Base-by-base conservation (phyloP, 805 yeast species). In the Hanseniaspora singularis region DNA sequence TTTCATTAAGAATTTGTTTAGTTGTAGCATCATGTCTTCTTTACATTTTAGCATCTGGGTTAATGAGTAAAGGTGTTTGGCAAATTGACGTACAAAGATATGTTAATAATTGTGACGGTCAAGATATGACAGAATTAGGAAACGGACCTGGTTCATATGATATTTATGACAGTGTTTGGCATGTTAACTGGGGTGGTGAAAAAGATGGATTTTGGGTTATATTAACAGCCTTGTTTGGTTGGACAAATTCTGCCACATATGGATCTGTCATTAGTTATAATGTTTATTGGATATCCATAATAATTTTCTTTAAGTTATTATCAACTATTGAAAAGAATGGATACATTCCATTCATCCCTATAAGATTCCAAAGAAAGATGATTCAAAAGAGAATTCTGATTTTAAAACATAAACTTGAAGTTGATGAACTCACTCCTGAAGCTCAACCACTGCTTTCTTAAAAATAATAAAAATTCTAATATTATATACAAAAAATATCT, bases 141-240 rank as follows among this genome's bases (percentile, higher is more conserved):
- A 79, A 81, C 33, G 96, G 96, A 0, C 95, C 95, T 0, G 96
- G 96, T 0, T 81, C 94, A 0, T 87, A 87, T 57, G 95, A 87
- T 56, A 79, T 87, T 19, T 53, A 73, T 18, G 73, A 70, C 40
- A 77, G 92, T 6, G 78, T 87, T 2, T 87, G 96, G 96, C 96
- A 87, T 60, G 95, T 87, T 22, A 85, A 87, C 63, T 87, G 96
- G 65, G 86, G 86, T 60, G 94, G 95, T 20, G 81, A 83, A 54
- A 81, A 74, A n/a, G 96, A 87, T 57, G 94, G 94, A 3, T 76
- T 79, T 27, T 87, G 94, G 95, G 85, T 86, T 94, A 67, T 87
- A 30, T 70, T 83, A 55, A 85, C 88, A 30, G 96, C 95, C 1
- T 68, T 87, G 4, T 71, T 87, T 42, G 96, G 96, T 1, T 87